A percentile compares a stretch with the other conserved stretches of the same genome.
phyloP scores from a whole-genome alignment of 2,329 filamentous ascomycete genomes.

The Aureobasidium sp. region DNA sequence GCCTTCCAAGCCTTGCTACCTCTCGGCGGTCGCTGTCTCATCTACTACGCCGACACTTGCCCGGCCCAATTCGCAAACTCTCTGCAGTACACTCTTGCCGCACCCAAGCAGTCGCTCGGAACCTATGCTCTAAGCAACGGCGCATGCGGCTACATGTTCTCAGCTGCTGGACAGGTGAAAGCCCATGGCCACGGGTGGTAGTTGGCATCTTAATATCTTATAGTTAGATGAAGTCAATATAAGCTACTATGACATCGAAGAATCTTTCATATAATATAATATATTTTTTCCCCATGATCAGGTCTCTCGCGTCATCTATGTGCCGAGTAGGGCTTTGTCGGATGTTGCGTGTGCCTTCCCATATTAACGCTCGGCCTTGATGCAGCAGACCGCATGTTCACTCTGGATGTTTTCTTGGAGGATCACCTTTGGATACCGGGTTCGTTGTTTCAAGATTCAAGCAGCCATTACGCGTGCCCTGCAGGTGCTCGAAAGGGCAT shows the following conservation, averaged over 20 bases:
- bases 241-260: neutral
- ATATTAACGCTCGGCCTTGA: neutral
- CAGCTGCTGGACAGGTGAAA: neutral
- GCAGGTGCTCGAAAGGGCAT: neutral
- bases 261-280: constrained; percentile 4
- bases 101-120: neutral
- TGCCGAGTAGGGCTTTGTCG: neutral
- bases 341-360: neutral
- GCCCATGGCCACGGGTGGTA: constrained; percentile 5
- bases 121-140: constrained; percentile 5
- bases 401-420: neutral
- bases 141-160: constrained; percentile 4
- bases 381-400: neutral
- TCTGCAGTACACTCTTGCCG: neutral
- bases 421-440: no score
- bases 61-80: constrained; percentile 1
- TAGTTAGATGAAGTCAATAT: neutral
- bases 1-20: constrained; percentile 8
- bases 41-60: constrained; percentile 7
- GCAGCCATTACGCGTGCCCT: neutral
- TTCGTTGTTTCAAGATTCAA: neutral
- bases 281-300: neutral
- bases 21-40: constrained; percentile 5
- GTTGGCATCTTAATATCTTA: neutral
- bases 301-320: neutral